Percentiles rank a stretch among this genome's conserved stretches.
phyloP scores from a whole-genome alignment of 768 basidiomycete genomes.

The Polyporus arcularius region DNA sequence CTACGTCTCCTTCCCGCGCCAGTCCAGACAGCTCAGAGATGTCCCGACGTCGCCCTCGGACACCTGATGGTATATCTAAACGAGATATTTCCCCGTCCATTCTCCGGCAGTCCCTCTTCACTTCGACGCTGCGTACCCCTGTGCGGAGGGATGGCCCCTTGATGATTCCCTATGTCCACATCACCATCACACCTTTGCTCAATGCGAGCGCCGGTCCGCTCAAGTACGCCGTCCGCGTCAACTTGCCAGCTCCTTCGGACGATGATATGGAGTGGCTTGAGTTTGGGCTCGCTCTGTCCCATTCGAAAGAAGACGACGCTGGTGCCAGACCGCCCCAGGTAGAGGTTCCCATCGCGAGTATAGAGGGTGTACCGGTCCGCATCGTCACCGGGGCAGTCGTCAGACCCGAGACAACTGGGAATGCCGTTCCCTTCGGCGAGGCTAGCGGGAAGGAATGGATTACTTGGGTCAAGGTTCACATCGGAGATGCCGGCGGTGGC shows the following conservation, averaged over 20 bases:
- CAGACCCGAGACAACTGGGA: slow-evolving; percentile 39
- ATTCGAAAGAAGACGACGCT: slow-evolving; percentile 21
- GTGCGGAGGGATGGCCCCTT: slow-evolving; percentile 53
- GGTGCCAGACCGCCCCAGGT: slow-evolving; percentile 41
- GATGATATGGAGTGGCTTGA: slow-evolving; percentile 74
- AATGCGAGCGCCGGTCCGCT: slow-evolving; percentile 29
- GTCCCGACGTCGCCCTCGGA: slow-evolving; percentile 24
- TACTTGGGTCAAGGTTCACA: slow-evolving; percentile 63
- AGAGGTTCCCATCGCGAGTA: slow-evolving; percentile 57
- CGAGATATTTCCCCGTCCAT: slow-evolving; percentile 25
- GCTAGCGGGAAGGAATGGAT: slow-evolving; percentile 60
- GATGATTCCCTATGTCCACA: slow-evolving; percentile 61
- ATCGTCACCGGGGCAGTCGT: slow-evolving; percentile 52
- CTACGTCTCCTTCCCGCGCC: slow-evolving; percentile 14
- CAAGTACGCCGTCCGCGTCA: slow-evolving; percentile 62
- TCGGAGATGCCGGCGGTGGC: slow-evolving; percentile 53
- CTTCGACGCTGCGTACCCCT: slow-evolving; percentile 21
- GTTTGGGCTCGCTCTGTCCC: slow-evolving; percentile 64
- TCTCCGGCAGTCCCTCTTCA: slow-evolving; percentile 24
- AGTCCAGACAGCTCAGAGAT: slow-evolving; percentile 20
- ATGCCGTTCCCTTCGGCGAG: slow-evolving; percentile 49
- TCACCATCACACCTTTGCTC: slow-evolving; percentile 55
- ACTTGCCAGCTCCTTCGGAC: slow-evolving; percentile 56
- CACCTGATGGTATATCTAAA: slow-evolving; percentile 21
- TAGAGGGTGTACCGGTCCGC: slow-evolving; percentile 66